A percentile compares a stretch with the other conserved stretches of the same genome.
These are phyloP conservation scores for Tetragonia tetragonoides DNA, from an alignment of 148 eudicot species.

Conservation along the genomic window DNA sequence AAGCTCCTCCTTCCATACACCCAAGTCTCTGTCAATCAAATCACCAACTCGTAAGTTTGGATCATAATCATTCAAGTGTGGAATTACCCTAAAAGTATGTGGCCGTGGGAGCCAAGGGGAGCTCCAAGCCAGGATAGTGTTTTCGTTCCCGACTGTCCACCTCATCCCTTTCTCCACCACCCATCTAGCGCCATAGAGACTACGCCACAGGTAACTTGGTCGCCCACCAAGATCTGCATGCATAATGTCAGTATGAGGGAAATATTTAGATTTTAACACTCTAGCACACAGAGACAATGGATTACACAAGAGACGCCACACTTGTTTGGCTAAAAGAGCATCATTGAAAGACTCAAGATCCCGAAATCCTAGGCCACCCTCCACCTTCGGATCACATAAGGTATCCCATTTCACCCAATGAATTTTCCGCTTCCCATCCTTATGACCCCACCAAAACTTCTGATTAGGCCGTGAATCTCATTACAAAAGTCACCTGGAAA, in stretches of 20 bases:
- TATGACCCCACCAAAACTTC: neutral
- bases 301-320: neutral
- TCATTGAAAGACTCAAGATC: neutral
- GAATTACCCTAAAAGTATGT: neutral
- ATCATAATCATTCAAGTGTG: neutral
- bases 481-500: neutral
- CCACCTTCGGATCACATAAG: neutral
- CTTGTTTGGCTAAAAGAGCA: neutral
- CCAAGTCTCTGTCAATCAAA: neutral
- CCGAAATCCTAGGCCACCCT: neutral
- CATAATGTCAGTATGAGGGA: neutral
- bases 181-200: neutral
- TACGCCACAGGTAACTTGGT: neutral
- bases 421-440: neutral
- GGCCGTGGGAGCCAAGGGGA: neutral
- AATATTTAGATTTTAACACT: neutral
- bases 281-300: neutral
- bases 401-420: neutral
- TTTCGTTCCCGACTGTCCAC: neutral
- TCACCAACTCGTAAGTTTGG: neutral
- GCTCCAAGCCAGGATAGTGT: neutral
- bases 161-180: neutral
- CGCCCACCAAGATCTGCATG: neutral
- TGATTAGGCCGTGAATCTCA: neutral
- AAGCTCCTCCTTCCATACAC: neutral